A percentile compares a stretch with the other conserved stretches of the same genome.
These are phyloP conservation scores for Solanum etuberosum DNA, from an alignment of 257 asterid genomes.

Conservation along the genomic window DNA sequence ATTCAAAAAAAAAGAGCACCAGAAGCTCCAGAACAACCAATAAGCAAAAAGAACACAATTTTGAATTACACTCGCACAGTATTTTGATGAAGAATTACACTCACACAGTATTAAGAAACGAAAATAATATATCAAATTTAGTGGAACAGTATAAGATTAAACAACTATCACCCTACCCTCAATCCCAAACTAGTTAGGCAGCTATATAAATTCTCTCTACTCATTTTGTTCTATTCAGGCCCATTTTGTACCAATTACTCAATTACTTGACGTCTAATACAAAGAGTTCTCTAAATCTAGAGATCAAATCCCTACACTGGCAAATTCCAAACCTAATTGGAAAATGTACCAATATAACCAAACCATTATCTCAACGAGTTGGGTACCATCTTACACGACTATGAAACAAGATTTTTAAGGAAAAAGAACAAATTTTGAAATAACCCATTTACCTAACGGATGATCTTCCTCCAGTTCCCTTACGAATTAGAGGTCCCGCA, in stretches of 20 bases:
- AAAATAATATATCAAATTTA: neutral
- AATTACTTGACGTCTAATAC: neutral
- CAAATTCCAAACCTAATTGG: neutral
- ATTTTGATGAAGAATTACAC: too few relatives aligned
- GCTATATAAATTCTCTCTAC: neutral
- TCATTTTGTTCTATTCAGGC: neutral
- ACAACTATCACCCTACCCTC: neutral
- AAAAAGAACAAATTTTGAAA: conserved; percentile 2
- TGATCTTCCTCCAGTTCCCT: conserved; percentile 98
- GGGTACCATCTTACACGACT: neutral
- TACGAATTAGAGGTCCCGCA: conserved; percentile 75
- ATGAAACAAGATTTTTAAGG: neutral
- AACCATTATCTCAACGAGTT: neutral
- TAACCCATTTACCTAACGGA: conserved; percentile 61
- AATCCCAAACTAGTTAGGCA: neutral
- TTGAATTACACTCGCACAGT: neutral
- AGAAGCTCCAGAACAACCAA: neutral
- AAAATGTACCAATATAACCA: neutral
- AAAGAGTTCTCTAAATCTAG: neutral
- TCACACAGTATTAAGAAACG: neutral
- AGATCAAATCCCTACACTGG: neutral
- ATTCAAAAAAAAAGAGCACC: neutral
- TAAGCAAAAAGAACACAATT: neutral
- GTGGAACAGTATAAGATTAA: neutral
- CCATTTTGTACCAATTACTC: neutral